Percentiles rank a stretch among this genome's conserved stretches.
These are phyloP conservation scores for Verticillium dahliae DNA, from an alignment of 2,329 filamentous ascomycete species.

Conservation along the genomic window DNA sequence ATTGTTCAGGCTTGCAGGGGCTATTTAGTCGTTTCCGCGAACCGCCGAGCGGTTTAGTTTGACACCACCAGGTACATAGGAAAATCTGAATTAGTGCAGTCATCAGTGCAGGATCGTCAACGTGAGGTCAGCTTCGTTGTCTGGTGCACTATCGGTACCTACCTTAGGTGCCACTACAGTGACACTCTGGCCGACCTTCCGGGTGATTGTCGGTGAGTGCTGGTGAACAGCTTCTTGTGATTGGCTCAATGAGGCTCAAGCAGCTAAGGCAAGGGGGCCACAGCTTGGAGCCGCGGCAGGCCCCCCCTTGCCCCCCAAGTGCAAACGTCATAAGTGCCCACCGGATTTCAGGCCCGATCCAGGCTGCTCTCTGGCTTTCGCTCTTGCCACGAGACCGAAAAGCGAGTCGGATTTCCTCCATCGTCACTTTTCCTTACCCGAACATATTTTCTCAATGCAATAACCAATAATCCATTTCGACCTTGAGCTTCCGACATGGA, in stretches of 20 bases:
- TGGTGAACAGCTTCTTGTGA: not conserved
- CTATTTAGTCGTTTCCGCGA: not conserved
- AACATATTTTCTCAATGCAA: not conserved
- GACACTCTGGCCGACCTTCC: too few relatives aligned
- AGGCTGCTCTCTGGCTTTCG: not conserved
- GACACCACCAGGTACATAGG: not conserved
- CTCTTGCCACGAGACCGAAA: not conserved
- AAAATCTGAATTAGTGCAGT: not conserved
- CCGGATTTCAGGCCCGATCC: not conserved
- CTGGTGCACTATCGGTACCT: too few relatives aligned
- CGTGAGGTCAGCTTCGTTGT: too few relatives aligned
- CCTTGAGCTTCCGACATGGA: constrained; percentile 5
- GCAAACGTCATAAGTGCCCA: not conserved
- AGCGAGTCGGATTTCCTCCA: not conserved
- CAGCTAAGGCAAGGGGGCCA: not conserved
- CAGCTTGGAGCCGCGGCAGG: not conserved
- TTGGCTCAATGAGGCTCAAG: not conserved
- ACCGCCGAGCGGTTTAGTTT: not conserved
- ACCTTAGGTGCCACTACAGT: too few relatives aligned
- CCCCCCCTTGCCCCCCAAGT: not conserved
- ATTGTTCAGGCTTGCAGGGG: not conserved
- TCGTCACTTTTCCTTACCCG: not conserved
- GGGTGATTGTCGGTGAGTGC: too few relatives aligned
- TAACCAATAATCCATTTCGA: not conserved
- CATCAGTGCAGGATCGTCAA: not conserved